Evolutionary conservation across 352 stramenopile genomes (phyloP).

Genomic region (Phytophthora citrophthora): DNA sequence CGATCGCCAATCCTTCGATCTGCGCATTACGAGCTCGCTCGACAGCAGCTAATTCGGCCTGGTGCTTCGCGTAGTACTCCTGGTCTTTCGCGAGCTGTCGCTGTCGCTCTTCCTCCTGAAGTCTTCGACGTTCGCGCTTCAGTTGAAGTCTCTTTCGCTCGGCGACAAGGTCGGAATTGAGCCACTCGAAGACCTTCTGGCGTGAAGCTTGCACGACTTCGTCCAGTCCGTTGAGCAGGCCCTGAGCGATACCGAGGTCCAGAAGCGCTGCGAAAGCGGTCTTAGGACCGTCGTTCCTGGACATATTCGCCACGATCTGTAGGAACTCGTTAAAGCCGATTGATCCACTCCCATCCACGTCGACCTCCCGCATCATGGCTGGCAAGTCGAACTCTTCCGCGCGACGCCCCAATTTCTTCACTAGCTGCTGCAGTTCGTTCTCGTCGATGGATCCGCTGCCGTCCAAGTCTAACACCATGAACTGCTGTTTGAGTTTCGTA

Average conservation of each 20-base stretch:
- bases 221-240: constrained; percentile 66
- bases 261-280: constrained; percentile 61
- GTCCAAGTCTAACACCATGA: constrained; percentile 72
- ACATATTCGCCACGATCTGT: constrained; percentile 69
- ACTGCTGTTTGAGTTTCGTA: constrained; percentile 71
- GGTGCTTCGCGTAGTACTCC: constrained; percentile 45
- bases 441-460: constrained; percentile 75
- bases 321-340: constrained; percentile 82
- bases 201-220: constrained; percentile 62
- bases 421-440: constrained; percentile 59
- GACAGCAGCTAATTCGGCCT: constrained; percentile 50
- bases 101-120: constrained; percentile 54
- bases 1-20: constrained; percentile 53
- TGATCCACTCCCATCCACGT: constrained; percentile 64
- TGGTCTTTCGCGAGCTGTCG: constrained; percentile 52
- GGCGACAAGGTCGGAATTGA: constrained; percentile 69
- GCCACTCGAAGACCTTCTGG: constrained; percentile 63
- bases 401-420: constrained; percentile 64
- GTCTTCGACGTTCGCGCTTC: constrained; percentile 58
- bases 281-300: constrained; percentile 34
- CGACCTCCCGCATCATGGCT: constrained; percentile 69
- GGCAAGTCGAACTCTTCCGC: constrained; percentile 54
- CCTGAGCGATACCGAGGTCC: constrained; percentile 65
- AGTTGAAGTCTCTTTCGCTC: constrained; percentile 68
- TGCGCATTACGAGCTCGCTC: constrained; percentile 46